Percentiles rank a stretch among this genome's conserved stretches.
These are phyloP conservation scores for Circinella umbellata DNA, from an alignment of 371 early-diverging fungal genomes.

Conservation along the genomic window DNA sequence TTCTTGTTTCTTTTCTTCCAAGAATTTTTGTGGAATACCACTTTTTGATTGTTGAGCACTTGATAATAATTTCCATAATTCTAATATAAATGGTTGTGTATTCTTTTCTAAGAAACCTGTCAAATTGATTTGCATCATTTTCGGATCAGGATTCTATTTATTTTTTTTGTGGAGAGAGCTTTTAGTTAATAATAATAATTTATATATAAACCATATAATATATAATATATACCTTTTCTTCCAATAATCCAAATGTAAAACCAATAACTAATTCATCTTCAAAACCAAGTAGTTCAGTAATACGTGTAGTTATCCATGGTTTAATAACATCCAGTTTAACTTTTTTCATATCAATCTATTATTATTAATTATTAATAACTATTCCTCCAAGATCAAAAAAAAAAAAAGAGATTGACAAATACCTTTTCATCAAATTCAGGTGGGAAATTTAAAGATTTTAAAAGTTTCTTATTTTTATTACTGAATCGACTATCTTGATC, in stretches of 20 bases:
- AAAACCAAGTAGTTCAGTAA: slow-evolving; percentile 83
- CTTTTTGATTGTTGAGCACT: slow-evolving; percentile 84
- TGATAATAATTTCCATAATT: slow-evolving; percentile 89
- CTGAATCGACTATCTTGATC: slow-evolving; percentile 91
- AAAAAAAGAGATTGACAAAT: slow-evolving; percentile 1
- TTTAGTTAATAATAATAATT: neutral
- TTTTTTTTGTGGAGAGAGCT: neutral
- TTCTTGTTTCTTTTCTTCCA: slow-evolving; percentile 89
- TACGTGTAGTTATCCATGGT: slow-evolving; percentile 84
- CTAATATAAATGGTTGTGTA: slow-evolving; percentile 79
- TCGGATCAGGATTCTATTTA: slow-evolving; percentile 78
- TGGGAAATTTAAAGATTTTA: slow-evolving; percentile 84
- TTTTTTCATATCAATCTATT: slow-evolving; percentile 87
- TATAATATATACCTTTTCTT: slow-evolving; percentile 59
- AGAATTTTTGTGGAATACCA: slow-evolving; percentile 86
- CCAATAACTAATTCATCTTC: slow-evolving; percentile 95
- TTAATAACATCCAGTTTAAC: slow-evolving; percentile 87
- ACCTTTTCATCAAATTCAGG: slow-evolving; percentile 84
- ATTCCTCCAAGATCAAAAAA: neutral
- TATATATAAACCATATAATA: no score
- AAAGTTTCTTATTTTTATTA: slow-evolving; percentile 87
- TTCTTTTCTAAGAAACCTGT: slow-evolving; percentile 93
- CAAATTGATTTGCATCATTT: slow-evolving; percentile 91
- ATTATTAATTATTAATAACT: neutral
- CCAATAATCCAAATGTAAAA: slow-evolving; percentile 82